Percentiles rank a stretch among this genome's conserved stretches.
Evolutionary conservation across 2,329 filamentous ascomycete genomes (phyloP).

Genomic region (Didymella segeticola): DNA sequence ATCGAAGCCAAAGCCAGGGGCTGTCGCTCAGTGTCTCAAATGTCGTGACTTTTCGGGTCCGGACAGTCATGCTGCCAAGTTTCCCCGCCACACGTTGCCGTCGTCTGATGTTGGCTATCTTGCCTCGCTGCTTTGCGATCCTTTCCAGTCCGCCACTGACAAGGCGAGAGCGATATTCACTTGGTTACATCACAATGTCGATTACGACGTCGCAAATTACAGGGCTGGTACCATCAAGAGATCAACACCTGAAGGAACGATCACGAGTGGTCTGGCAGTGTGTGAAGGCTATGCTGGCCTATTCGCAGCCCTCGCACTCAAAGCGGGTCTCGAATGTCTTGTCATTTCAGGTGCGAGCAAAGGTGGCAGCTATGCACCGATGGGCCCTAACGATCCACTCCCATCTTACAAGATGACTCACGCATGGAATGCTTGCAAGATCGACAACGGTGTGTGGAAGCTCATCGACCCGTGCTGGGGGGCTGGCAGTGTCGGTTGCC

Average conservation of each 20-base stretch:
- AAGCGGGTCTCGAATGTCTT: slow-evolving; percentile 79
- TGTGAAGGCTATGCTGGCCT: slow-evolving; percentile 90
- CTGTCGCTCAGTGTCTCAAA: slow-evolving; percentile 65
- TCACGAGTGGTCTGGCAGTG: slow-evolving; percentile 78
- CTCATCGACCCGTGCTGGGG: slow-evolving; percentile 94
- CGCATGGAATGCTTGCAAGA: slow-evolving; percentile 91
- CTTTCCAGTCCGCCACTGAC: slow-evolving; percentile 83
- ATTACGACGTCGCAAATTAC: slow-evolving; percentile 82
- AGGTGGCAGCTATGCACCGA: slow-evolving; percentile 73
- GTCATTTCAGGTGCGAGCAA: slow-evolving; percentile 84
- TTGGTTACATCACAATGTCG: slow-evolving; percentile 94
- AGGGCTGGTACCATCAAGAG: slow-evolving; percentile 73
- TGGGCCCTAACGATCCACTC: slow-evolving; percentile 68
- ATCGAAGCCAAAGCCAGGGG: slow-evolving; percentile 44
- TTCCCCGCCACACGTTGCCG: slow-evolving; percentile 75
- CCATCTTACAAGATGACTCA: slow-evolving; percentile 73
- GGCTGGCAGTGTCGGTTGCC: slow-evolving; percentile 68
- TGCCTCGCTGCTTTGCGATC: slow-evolving; percentile 76
- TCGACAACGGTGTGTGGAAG: slow-evolving; percentile 90
- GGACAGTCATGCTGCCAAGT: slow-evolving; percentile 78
- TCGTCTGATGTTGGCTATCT: slow-evolving; percentile 73
- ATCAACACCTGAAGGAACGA: slow-evolving; percentile 73
- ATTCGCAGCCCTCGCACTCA: slow-evolving; percentile 77
- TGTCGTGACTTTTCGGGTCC: slow-evolving; percentile 89
- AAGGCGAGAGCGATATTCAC: slow-evolving; percentile 93